Base-by-base conservation (phyloP, 2,329 filamentous ascomycete species). In the Fusarium transvaalense region DNA sequence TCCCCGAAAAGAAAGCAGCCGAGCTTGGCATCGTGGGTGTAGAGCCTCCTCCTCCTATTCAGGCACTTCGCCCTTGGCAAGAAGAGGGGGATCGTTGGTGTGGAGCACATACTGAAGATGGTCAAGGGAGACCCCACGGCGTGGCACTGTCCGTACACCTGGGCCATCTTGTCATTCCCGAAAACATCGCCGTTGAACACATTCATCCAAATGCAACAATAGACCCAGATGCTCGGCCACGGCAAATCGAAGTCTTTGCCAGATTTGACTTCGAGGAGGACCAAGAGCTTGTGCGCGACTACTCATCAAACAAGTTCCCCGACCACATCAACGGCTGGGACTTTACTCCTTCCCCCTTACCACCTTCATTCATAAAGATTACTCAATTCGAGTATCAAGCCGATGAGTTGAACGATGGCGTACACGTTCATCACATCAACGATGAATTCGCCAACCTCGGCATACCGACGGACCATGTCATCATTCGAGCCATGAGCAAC, bases 1-100 rank as follows among this genome's bases (percentile, higher is more conserved):
- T 73, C 31, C 42, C 56, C 47, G 23, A 60, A 2, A 48, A 52
- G 0, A 61, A 56, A 8, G 56, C 64, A 1, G 64, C 61, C 29
- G 51, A 64, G 29, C 69, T 71, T 8, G 76, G 75, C 2, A 6
- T 74, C 21, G 39, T 54, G 3, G 66, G 69, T 37, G 25, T 73
- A 12, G 56, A 69, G 6, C 69, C 69, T 1, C 54, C 60, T 5
- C 80, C 83, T 2, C 83, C 85, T 0, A 73, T 81, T n/a, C 78
- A 83, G 1, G 93, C 91, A 1, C 83, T 97, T 3, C 51, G 58
- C 3, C 80, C 83, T 5, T 97, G 94, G 93, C 82, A 89, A 12
- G 92, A 97, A 48, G 86, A 91, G 34, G 92, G 92, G 21, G 92
- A 98, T 65, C 97, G 93, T 78, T 98, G 93, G 92, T 98, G 95